Conservation (phyloP, 108 stramenopile species). For the Nitzschia sp. region DNA sequence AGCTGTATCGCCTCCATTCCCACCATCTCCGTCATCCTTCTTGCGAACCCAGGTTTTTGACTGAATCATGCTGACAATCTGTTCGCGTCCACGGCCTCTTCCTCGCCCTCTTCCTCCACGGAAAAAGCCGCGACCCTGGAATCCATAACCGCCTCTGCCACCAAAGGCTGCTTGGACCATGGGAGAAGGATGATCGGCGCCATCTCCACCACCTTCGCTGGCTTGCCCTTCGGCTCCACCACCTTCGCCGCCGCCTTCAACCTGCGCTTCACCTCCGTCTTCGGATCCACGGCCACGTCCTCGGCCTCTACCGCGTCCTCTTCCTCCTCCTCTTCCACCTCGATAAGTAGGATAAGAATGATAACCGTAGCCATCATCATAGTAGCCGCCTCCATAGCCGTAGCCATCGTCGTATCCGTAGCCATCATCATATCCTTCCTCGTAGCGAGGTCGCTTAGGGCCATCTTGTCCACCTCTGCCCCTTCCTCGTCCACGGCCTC, state of each 20-base stretch:
- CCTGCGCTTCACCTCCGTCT: conserved; percentile 13
- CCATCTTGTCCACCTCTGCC: conserved; percentile 22
- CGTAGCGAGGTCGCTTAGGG: conserved; percentile 27
- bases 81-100: conserved; percentile 30
- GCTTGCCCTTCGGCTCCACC: background rate
- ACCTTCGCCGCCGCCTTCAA: background rate
- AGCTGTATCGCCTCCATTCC: background rate
- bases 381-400: conserved; percentile 4
- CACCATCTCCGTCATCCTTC: conserved; percentile 36
- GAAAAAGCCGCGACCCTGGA: conserved; percentile 21
- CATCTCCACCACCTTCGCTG: conserved; percentile 1
- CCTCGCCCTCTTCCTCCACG: conserved; percentile 36
- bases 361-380: conserved; percentile 26
- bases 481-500: conserved; percentile 19
- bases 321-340: conserved; percentile 14
- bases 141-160: conserved; percentile 38
- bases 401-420: conserved; percentile 24
- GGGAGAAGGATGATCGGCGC: conserved; percentile 44
- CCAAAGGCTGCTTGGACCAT: conserved; percentile 47
- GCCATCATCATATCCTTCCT: conserved; percentile 21
- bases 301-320: conserved; percentile 13
- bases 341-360: conserved; percentile 4
- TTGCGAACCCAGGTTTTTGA: conserved; percentile 81
- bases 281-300: conserved; percentile 30
- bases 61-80: conserved; percentile 62